Evolutionary conservation across 345 rosid species (phyloP), one percentile per base, ranked within the genome.

Genomic region (Brassica juncea): DNA sequence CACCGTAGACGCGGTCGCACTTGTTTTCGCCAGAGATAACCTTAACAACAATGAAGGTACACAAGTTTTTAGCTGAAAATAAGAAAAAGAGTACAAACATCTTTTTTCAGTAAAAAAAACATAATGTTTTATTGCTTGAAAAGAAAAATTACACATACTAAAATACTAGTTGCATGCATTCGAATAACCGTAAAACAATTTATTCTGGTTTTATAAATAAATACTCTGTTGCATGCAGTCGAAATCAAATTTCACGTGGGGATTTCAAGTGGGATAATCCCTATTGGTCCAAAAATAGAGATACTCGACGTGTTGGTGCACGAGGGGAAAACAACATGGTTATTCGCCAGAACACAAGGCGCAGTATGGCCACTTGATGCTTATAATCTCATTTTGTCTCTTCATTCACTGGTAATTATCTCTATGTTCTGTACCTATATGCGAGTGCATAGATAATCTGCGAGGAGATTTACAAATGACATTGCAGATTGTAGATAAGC

Each of bases 1-100:
- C 66, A 61, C 30, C 39, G 42, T 74, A 42, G 84, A 84, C 59
- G 86, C 83, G 14, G 84, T 82, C 6, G 85, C 86, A 59, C 87
- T 87, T 65, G 88, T 85, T 82, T 87, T 58, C 66, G 82, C 87
- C 8, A 82, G 34, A 77, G 87, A 87, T 16, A 75, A 28, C 31
- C 3, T 47, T 12, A 47, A 82, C 71, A 78, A 81, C 52, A 66
- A 83, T 27, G 30, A 55, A 42, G 87, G 84, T 86, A 57, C 62
- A 21, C 2, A 57, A 8, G 28, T 21, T 19, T 4, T 8, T 21
- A 19, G 25, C 28, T 2, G 10, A 19, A 57, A 57, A 19, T 2
- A 6, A 16, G 60, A 55, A 19, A 16, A 16, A 54, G 23, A 16
- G 27, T 55, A 19, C 4, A 54, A 2, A 16, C 25, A 23, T 23